These are phyloP conservation scores for Crucihimalaya himalaica DNA, from an alignment of 345 rosid genomes.

Conservation along the genomic window DNA sequence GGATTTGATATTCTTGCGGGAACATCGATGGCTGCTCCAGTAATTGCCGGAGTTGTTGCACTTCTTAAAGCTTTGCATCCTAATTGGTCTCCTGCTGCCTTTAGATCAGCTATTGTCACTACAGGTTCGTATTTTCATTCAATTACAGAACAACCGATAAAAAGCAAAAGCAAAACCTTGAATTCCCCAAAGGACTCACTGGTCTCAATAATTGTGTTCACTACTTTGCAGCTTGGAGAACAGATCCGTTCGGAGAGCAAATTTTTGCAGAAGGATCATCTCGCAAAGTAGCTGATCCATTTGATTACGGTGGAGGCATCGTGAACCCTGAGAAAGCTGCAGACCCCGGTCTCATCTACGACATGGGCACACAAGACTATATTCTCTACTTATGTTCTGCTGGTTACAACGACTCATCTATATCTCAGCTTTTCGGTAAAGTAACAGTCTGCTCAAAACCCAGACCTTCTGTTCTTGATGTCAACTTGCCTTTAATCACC, in stretches of 20 bases:
- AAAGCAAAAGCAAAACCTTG: neutral
- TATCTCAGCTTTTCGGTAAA: slow-evolving; percentile 48
- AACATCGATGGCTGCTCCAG: slow-evolving; percentile 51
- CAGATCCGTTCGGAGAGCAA: slow-evolving; percentile 43
- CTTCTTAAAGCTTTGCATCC: slow-evolving; percentile 48
- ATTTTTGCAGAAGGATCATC: slow-evolving; percentile 51
- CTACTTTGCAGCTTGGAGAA: slow-evolving; percentile 42
- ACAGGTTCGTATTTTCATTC: slow-evolving; percentile 41
- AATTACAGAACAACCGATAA: neutral
- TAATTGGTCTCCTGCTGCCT: slow-evolving; percentile 50
- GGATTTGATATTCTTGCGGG: slow-evolving; percentile 37
- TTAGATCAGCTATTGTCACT: slow-evolving; percentile 54
- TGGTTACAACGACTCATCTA: slow-evolving; percentile 54
- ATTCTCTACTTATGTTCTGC: slow-evolving; percentile 52
- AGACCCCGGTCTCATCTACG: slow-evolving; percentile 64
- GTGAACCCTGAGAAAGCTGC: slow-evolving; percentile 58
- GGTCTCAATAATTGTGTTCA: neutral
- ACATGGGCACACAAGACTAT: slow-evolving; percentile 51
- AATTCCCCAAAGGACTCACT: neutral
- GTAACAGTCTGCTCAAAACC: slow-evolving; percentile 34
- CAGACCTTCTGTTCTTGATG: slow-evolving; percentile 30
- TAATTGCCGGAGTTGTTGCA: slow-evolving; percentile 46
- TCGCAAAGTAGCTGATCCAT: slow-evolving; percentile 48
- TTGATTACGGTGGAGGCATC: slow-evolving; percentile 67
- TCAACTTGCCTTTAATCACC: slow-evolving; percentile 57